Conservation (phyloP, 768 basidiomycete genomes). For the Boletus tylopilopsis region DNA sequence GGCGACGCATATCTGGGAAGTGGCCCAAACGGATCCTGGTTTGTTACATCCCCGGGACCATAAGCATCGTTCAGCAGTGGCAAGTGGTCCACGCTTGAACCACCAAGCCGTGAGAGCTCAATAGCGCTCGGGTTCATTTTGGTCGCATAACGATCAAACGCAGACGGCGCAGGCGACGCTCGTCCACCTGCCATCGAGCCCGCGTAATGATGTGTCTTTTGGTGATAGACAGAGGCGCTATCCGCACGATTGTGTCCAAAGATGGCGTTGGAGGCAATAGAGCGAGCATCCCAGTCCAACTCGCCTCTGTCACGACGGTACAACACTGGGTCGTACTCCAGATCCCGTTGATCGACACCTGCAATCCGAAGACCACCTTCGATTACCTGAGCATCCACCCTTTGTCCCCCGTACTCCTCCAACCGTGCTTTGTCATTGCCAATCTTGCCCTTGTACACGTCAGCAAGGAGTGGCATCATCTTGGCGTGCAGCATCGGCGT, state of each 20-base stretch:
- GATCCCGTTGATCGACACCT: constrained; percentile 71
- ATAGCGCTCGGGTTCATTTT: constrained; percentile 41
- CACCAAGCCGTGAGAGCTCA: constrained; percentile 59
- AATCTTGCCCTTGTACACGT: constrained; percentile 77
- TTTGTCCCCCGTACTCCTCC: constrained; percentile 75
- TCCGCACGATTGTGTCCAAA: constrained; percentile 38
- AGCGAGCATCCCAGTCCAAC: constrained; percentile 83
- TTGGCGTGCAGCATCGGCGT: constrained; percentile 85
- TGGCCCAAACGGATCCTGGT: constrained; percentile 19
- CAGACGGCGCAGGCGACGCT: constrained; percentile 40
- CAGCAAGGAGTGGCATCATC: constrained; percentile 73
- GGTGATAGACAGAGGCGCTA: constrained; percentile 38
- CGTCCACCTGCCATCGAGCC: constrained; percentile 32
- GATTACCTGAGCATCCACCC: constrained; percentile 68
- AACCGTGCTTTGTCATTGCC: constrained; percentile 59
- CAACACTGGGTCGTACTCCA: constrained; percentile 77
- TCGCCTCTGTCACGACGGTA: constrained; percentile 83
- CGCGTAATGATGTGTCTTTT: constrained; percentile 40
- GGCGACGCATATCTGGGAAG: constrained; percentile 25
- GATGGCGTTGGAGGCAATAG: constrained; percentile 58
- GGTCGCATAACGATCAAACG: constrained; percentile 58
- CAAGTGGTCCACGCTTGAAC: constrained; percentile 48
- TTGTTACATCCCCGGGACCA: constrained; percentile 17
- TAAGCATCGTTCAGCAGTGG: constrained; percentile 51
- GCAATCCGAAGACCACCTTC: constrained; percentile 83